A percentile compares a stretch with the other conserved stretches of the same genome.
These are phyloP conservation scores for Cryphonectria radicalis DNA, from an alignment of 2,329 filamentous ascomycete genomes.

Conservation along the genomic window DNA sequence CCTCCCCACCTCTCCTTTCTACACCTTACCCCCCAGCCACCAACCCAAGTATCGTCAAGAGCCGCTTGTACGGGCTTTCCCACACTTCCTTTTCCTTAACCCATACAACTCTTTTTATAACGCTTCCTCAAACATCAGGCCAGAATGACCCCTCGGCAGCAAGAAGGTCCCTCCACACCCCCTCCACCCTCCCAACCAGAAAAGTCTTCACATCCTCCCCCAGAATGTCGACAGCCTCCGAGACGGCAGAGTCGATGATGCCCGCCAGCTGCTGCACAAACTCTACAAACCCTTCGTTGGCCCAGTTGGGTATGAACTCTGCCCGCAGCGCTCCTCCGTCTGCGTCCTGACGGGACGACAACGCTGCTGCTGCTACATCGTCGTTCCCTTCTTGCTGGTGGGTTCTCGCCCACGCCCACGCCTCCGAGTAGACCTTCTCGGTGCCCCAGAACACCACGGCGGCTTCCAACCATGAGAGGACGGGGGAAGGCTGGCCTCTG, in stretches of 20 bases:
- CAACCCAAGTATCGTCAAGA: background rate
- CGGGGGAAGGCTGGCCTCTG: constrained; percentile 14
- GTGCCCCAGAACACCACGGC: constrained; percentile 79
- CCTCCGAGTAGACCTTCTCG: constrained; percentile 66
- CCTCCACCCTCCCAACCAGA: constrained; percentile 46
- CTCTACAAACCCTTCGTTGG: constrained; percentile 59
- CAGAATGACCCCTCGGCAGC: constrained; percentile 64
- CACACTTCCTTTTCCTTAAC: background rate
- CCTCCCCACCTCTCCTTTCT: background rate
- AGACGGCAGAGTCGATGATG: constrained; percentile 59
- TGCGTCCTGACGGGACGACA: constrained; percentile 46
- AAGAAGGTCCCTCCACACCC: constrained; percentile 55
- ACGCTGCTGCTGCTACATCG: constrained; percentile 4
- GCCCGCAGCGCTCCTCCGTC: constrained; percentile 68
- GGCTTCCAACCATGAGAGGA: constrained; percentile 64
- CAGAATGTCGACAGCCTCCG: constrained; percentile 41
- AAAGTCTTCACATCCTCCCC: constrained; percentile 39
- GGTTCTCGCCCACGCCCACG: constrained; percentile 58
- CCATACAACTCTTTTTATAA: background rate
- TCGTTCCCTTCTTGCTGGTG: constrained; percentile 37
- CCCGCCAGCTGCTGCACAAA: constrained; percentile 61
- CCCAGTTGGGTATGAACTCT: constrained; percentile 73
- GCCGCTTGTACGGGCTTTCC: too few species aligned
- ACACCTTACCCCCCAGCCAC: too few species aligned
- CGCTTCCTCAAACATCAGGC: constrained; percentile 43